Conservation (phyloP, 2,329 filamentous ascomycete genomes). For the Aspergillus awamori region DNA sequence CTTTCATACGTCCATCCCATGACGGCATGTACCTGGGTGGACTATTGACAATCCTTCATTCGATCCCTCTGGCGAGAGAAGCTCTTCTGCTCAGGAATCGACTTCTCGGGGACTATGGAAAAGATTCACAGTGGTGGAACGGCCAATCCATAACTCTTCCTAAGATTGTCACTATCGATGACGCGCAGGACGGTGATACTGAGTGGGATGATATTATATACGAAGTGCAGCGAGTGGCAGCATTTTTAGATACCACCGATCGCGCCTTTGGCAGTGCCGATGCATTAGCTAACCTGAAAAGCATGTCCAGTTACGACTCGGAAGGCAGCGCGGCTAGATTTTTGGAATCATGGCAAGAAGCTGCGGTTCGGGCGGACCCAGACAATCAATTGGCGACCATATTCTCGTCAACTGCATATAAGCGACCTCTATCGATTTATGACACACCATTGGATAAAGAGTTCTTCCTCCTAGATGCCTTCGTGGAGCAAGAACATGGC, state of each 20-base stretch:
- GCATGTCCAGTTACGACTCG: slow-evolving; percentile 35
- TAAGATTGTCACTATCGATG: slow-evolving; percentile 52
- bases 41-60: slow-evolving; percentile 63
- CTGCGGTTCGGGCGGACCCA: slow-evolving; percentile 47
- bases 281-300: slow-evolving; percentile 50
- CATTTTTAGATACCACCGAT: slow-evolving; percentile 60
- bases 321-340: slow-evolving; percentile 49
- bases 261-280: slow-evolving; percentile 62
- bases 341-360: slow-evolving; percentile 53
- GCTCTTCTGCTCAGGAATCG: slow-evolving; percentile 55
- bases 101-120: slow-evolving; percentile 55
- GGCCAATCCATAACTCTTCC: slow-evolving; percentile 56
- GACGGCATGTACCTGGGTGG: slow-evolving; percentile 59
- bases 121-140: slow-evolving; percentile 65
- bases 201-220: slow-evolving; percentile 53
- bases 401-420: slow-evolving; percentile 52
- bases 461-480: slow-evolving; percentile 44
- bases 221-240: slow-evolving; percentile 64
- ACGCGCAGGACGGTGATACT: slow-evolving; percentile 35
- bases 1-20: slow-evolving; percentile 60
- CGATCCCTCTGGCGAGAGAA: slow-evolving; percentile 62
- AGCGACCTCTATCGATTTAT: slow-evolving; percentile 33
- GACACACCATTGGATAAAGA: slow-evolving; percentile 39
- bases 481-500: slow-evolving; percentile 41
- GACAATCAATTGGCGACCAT: slow-evolving; percentile 47